Evolutionary conservation across 148 eudicot genomes (phyloP).

Genomic region (Simmondsia chinensis): DNA sequence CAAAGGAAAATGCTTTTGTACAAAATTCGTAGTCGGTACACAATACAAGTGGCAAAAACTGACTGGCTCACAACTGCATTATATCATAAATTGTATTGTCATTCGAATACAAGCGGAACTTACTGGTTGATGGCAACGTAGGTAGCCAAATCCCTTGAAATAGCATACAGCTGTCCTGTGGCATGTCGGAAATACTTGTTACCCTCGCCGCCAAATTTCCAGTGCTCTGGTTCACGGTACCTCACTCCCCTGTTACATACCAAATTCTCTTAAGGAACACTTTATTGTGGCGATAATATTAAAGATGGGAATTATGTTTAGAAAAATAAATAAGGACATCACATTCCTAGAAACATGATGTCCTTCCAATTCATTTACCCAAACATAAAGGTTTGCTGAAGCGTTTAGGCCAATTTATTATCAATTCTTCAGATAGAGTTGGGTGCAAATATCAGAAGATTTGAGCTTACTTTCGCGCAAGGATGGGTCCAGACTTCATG

Average conservation of each 20-base stretch:
- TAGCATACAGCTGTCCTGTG: conserved; percentile 62
- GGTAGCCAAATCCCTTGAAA: conserved; percentile 57
- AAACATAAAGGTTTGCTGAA: too few species aligned
- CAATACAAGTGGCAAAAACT: too few species aligned
- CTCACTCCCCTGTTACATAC: conserved; percentile 47
- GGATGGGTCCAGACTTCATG: conserved; percentile 86
- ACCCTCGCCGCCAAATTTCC: conserved; percentile 76
- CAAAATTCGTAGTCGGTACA: neutral
- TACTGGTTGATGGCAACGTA: conserved; percentile 51
- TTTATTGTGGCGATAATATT: too few species aligned
- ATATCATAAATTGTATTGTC: too few species aligned
- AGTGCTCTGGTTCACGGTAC: conserved; percentile 65
- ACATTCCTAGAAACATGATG: too few species aligned
- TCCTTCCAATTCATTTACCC: too few species aligned
- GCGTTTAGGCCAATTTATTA: neutral
- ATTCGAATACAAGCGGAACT: too few species aligned
- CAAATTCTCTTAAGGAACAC: conserved; percentile 3
- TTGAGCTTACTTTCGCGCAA: conserved; percentile 54
- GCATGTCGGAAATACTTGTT: conserved; percentile 69
- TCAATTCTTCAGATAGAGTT: neutral
- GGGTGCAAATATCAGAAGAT: neutral
- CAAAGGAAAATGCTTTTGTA: neutral
- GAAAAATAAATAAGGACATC: too few species aligned
- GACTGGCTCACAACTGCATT: too few species aligned
- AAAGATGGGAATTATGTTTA: too few species aligned